A percentile compares a stretch with the other conserved stretches of the same genome.
These are phyloP conservation scores for Trichoderma citrinoviride DNA, from an alignment of 2,329 filamentous ascomycete genomes.

Conservation along the genomic window DNA sequence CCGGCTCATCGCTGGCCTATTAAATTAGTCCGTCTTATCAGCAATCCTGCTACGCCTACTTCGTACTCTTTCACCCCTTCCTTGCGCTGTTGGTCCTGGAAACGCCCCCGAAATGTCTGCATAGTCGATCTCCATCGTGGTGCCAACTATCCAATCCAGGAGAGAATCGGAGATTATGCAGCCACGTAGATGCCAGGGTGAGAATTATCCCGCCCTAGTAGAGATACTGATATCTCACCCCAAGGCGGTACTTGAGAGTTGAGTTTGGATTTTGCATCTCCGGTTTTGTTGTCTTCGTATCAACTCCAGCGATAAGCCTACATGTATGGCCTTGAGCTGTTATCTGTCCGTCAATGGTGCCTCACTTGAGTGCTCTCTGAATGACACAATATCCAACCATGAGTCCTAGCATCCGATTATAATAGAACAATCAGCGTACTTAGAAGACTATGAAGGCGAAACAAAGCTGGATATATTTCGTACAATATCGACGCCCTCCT, in stretches of 20 bases:
- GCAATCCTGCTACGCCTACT: neutral
- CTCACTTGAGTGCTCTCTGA: neutral
- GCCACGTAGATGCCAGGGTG: neutral
- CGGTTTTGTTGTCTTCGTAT: neutral
- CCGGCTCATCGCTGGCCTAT: neutral
- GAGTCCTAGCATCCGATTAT: too few relatives aligned
- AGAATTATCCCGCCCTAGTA: neutral
- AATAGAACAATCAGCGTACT: neutral
- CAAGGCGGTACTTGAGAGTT: too few relatives aligned
- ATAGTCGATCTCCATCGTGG: neutral
- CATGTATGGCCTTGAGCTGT: neutral
- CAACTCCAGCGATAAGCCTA: neutral
- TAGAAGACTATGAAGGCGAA: neutral
- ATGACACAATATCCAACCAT: too few relatives aligned
- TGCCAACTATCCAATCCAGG: neutral
- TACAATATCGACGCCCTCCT: too few relatives aligned
- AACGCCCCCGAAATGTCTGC: too few relatives aligned
- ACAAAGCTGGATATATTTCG: too few relatives aligned
- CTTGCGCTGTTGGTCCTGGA: neutral
- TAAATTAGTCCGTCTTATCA: neutral
- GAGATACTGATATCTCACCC: neutral
- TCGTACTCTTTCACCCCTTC: neutral
- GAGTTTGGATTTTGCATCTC: constrained; percentile 9
- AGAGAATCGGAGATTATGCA: neutral
- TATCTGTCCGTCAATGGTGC: neutral